These are phyloP conservation scores for Uronychia setigera DNA, from an alignment of 73 alveolate genomes.

Conservation along the genomic window DNA sequence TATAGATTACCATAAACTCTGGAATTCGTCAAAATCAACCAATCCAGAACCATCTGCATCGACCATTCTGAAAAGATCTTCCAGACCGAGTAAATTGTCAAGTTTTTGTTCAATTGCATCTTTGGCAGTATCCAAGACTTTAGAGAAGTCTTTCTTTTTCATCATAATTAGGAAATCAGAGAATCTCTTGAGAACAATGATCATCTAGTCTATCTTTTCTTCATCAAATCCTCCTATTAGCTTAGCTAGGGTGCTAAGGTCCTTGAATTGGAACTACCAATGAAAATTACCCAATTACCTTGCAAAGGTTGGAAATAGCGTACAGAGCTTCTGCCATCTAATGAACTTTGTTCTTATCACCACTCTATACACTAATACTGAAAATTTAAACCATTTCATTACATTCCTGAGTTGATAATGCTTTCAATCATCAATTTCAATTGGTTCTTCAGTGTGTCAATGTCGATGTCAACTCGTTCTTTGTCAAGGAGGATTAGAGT, in stretches of 20 bases:
- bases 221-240: neutral
- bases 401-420: too few species aligned
- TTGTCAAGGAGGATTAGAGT: neutral
- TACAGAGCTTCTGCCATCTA: neutral
- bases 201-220: neutral
- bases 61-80: constrained; percentile 3
- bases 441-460: neutral
- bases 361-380: too few species aligned
- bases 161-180: neutral
- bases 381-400: neutral
- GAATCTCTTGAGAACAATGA: neutral
- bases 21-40: constrained; percentile 22
- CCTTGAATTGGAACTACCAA: neutral
- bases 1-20: constrained; percentile 1
- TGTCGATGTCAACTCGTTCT: neutral
- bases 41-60: constrained; percentile 30
- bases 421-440: neutral
- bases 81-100: neutral
- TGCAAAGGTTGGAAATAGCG: neutral
- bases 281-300: neutral
- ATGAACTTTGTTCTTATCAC: neutral
- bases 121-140: neutral
- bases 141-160: neutral
- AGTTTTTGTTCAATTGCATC: too few species aligned
- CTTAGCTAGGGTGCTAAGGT: neutral